Evolutionary conservation across 305 asterid species (phyloP).

Genomic region (Rubia balearica): DNA sequence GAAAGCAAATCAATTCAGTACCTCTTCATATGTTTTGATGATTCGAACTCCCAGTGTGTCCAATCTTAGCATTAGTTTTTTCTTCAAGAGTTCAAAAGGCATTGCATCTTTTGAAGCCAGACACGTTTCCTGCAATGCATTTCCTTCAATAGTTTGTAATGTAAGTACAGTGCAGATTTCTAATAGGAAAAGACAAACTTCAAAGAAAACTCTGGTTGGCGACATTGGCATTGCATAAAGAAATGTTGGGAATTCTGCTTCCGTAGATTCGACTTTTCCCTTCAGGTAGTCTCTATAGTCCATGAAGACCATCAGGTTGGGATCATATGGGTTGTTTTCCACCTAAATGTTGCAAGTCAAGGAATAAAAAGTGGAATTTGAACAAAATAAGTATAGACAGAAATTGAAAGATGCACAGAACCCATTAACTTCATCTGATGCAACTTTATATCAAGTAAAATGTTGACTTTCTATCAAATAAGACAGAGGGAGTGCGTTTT

Average conservation of each 20-base stretch:
- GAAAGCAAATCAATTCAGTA: slow-evolving; percentile 20
- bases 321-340: slow-evolving; percentile 89
- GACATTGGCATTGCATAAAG: slow-evolving; percentile 94
- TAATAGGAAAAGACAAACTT: slow-evolving; percentile 37
- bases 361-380: not conserved
- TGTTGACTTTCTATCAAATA: not conserved
- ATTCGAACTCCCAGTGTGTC: slow-evolving; percentile 82
- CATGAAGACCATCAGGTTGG: slow-evolving; percentile 94
- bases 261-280: slow-evolving; percentile 38
- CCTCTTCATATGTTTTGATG: slow-evolving; percentile 77
- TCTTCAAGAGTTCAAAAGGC: slow-evolving; percentile 80
- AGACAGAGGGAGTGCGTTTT: too few relatives aligned
- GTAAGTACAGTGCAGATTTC: not conserved
- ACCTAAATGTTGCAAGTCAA: slow-evolving; percentile 36
- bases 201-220: slow-evolving; percentile 79
- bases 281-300: slow-evolving; percentile 79
- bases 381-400: not conserved
- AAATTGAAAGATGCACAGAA: not conserved
- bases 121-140: slow-evolving; percentile 73
- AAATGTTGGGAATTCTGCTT: slow-evolving; percentile 80
- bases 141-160: slow-evolving; percentile 11
- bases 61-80: slow-evolving; percentile 72
- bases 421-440: not conserved
- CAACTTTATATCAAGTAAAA: too few relatives aligned
- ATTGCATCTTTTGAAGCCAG: slow-evolving; percentile 91